Percentiles rank a stretch among this genome's conserved stretches.
Evolutionary conservation across 2,329 filamentous ascomycete species (phyloP).

Genomic region (Pseudophaeomoniella oleicola): DNA sequence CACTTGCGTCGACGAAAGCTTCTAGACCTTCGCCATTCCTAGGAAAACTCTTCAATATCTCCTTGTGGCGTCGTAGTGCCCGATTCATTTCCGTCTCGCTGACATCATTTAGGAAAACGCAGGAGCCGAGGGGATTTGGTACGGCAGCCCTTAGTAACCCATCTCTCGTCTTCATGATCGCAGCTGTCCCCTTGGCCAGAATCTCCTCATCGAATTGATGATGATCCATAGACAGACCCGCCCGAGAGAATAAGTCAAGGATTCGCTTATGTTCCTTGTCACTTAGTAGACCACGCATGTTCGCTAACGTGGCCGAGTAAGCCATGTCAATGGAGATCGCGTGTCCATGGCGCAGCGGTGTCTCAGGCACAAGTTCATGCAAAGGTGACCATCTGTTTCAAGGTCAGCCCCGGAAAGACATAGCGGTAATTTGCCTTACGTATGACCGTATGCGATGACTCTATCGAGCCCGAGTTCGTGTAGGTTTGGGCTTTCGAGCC

Average conservation of each 20-base stretch:
- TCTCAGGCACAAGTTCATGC: slow-evolving; percentile 54
- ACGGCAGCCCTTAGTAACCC: slow-evolving; percentile 54
- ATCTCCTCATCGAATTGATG: slow-evolving; percentile 51
- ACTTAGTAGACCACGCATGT: slow-evolving; percentile 45
- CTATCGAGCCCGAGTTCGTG: slow-evolving; percentile 59
- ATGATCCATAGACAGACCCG: slow-evolving; percentile 59
- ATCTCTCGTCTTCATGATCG: slow-evolving; percentile 58
- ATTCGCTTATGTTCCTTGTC: slow-evolving; percentile 47
- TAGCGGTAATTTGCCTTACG: slow-evolving; percentile 26
- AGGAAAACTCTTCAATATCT: slow-evolving; percentile 46
- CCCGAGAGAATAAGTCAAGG: slow-evolving; percentile 53
- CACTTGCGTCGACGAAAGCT: slow-evolving; percentile 53
- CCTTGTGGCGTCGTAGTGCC: slow-evolving; percentile 49
- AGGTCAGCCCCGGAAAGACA: neutral
- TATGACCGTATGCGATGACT: slow-evolving; percentile 62
- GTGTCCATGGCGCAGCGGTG: slow-evolving; percentile 56
- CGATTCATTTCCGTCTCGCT: slow-evolving; percentile 45
- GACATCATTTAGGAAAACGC: slow-evolving; percentile 56
- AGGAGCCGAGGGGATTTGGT: slow-evolving; percentile 51
- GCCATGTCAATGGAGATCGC: slow-evolving; percentile 67
- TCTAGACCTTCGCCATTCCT: slow-evolving; percentile 52
- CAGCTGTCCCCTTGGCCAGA: slow-evolving; percentile 49
- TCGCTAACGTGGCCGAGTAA: slow-evolving; percentile 55
- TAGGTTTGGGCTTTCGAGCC: slow-evolving; percentile 57
- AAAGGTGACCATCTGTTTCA: slow-evolving; percentile 49